phyloP scores from a whole-genome alignment of 768 basidiomycete genomes.

The Suillus ampliporus region DNA sequence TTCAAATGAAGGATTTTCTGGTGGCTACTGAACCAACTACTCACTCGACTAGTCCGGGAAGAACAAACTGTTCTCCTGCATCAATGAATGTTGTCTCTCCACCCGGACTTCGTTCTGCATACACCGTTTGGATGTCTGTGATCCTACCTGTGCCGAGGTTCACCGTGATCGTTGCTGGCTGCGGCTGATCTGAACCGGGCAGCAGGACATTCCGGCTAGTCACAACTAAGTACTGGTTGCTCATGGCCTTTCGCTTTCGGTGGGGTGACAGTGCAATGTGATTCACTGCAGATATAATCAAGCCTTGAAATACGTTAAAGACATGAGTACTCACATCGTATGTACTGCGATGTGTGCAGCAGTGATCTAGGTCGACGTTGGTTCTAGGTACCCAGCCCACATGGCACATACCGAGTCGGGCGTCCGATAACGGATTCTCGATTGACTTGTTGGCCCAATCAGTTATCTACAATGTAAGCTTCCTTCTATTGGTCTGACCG shows the following conservation, averaged over 20 bases:
- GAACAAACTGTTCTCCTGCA: constrained; percentile 60
- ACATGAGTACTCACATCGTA: not conserved
- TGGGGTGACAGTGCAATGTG: not conserved
- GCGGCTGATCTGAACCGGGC: constrained; percentile 51
- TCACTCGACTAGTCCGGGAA: constrained; percentile 86
- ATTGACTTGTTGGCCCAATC: not conserved
- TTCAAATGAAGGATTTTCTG: not conserved
- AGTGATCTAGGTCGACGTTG: not conserved
- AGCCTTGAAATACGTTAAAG: not conserved
- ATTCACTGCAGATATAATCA: not conserved
- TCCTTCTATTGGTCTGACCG: not conserved
- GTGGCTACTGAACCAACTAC: constrained; percentile 2
- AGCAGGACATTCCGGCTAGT: constrained; percentile 62
- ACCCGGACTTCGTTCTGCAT: constrained; percentile 22
- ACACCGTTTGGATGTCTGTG: constrained; percentile 47
- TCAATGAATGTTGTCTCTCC: constrained; percentile 44
- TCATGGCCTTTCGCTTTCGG: not conserved
- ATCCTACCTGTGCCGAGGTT: constrained; percentile 68
- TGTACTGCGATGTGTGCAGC: not conserved
- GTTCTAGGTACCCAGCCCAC: not conserved
- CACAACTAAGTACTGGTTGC: constrained; percentile 42
- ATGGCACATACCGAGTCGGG: too few species aligned
- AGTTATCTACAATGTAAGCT: not conserved
- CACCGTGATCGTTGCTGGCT: constrained; percentile 71
- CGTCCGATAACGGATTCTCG: not conserved